Evolutionary conservation across 2,329 filamentous ascomycete species (phyloP).

Genomic region (Penicillium sp.): DNA sequence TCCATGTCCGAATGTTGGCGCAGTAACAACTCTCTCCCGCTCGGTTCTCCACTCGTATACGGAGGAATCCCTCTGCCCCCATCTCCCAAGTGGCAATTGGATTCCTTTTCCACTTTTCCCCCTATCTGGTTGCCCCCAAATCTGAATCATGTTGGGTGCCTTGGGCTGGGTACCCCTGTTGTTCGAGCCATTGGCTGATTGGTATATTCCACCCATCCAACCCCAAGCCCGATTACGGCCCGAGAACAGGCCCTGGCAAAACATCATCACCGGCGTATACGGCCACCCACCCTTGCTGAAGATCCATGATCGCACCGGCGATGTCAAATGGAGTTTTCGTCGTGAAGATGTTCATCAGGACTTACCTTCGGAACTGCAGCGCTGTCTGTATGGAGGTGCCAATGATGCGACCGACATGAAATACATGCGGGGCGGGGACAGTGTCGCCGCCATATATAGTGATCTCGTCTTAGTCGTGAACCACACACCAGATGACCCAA

Average conservation of each 20-base stretch:
- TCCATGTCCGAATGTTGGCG: background rate
- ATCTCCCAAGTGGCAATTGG: background rate
- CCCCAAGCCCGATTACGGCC: constrained; percentile 21
- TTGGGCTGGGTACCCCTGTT: constrained; percentile 19
- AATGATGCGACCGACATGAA: constrained; percentile 29
- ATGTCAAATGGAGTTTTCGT: constrained; percentile 20
- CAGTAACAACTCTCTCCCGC: background rate
- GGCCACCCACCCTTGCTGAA: constrained; percentile 19
- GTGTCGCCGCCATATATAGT: constrained; percentile 24
- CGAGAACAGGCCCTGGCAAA: constrained; percentile 16
- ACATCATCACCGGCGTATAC: constrained; percentile 23
- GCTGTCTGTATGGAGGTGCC: constrained; percentile 18
- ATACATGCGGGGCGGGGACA: constrained; percentile 23
- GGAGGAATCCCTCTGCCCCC: background rate
- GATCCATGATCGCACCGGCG: constrained; percentile 20
- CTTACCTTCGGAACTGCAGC: constrained; percentile 13
- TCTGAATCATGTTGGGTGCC: constrained; percentile 15
- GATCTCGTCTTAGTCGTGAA: constrained; percentile 23
- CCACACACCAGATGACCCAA: constrained; percentile 22
- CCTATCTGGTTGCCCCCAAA: background rate
- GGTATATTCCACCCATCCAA: constrained; percentile 18
- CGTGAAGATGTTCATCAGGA: constrained; percentile 21
- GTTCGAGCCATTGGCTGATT: constrained; percentile 17
- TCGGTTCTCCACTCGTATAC: constrained; percentile 2
- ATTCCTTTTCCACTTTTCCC: background rate